Conservation (phyloP, 2,329 filamentous ascomycete species). For the Drechslerella coelobrocha region DNA sequence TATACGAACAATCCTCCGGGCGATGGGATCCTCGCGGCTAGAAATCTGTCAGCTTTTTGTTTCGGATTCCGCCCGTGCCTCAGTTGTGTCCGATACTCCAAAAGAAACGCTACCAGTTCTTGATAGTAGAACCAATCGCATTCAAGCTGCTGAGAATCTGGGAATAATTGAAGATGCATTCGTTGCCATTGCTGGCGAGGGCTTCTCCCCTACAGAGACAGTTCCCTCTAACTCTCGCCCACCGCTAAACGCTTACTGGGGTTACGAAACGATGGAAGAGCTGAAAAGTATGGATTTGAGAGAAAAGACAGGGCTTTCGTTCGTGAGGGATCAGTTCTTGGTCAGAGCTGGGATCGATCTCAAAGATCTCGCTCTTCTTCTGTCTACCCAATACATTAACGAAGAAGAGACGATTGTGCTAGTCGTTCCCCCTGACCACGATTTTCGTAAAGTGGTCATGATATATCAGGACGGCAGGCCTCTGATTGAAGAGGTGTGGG, state of each 20-base stretch:
- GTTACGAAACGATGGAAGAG: not conserved
- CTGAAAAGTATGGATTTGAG: too few species aligned
- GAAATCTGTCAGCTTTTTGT: not conserved
- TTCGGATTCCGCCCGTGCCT: too few species aligned
- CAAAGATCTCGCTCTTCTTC: not conserved
- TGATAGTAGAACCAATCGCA: not conserved
- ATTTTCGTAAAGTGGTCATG: not conserved
- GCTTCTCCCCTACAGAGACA: not conserved
- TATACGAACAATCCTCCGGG: not conserved
- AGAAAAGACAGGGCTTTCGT: not conserved
- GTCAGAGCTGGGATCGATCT: not conserved
- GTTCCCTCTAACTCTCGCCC: too few species aligned
- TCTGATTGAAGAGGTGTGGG: not conserved
- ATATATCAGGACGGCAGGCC: not conserved
- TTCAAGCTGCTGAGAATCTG: not conserved
- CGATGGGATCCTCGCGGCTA: not conserved
- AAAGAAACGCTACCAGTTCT: not conserved
- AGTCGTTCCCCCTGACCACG: not conserved
- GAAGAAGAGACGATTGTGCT: not conserved
- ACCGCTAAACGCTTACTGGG: not conserved
- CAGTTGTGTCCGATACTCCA: not conserved
- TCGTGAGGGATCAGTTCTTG: conserved; percentile 3
- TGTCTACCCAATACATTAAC: conserved; percentile 7
- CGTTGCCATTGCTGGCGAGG: conserved; percentile 7
- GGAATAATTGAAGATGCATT: conserved; percentile 1